phyloP scores from a whole-genome alignment of 83 land plant species.

The Picea abies region DNA sequence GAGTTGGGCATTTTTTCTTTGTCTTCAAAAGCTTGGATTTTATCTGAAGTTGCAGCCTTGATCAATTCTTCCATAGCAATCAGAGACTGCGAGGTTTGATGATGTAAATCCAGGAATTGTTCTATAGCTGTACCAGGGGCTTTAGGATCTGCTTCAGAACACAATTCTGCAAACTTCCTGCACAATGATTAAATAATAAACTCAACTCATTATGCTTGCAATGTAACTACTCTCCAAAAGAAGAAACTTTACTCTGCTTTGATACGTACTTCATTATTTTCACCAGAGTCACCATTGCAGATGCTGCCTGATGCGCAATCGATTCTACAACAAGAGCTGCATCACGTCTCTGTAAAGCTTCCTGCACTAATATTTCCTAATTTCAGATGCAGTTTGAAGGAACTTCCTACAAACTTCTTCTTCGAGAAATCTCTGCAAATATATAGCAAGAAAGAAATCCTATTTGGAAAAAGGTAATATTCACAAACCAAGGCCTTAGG shows the following conservation, averaged over 20 bases:
- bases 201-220: neutral
- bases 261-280: conserved; percentile 11
- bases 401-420: no score
- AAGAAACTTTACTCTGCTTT: neutral
- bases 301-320: conserved; percentile 11
- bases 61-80: neutral
- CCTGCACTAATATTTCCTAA: conserved; percentile 7
- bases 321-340: neutral
- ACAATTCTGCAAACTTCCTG: neutral
- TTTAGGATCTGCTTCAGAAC: neutral
- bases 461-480: no score
- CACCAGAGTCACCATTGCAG: conserved; percentile 9
- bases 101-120: conserved; percentile 12
- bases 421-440: no score
- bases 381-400: no score
- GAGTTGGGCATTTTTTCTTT: no score
- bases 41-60: neutral
- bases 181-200: neutral
- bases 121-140: neutral
- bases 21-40: neutral
- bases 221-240: neutral
- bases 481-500: no score
- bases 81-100: conserved; percentile 1
- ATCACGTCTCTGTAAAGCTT: conserved; percentile 8
- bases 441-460: no score